A percentile compares a stretch with the other conserved stretches of the same genome.
These are phyloP conservation scores for Nyctanthes arbortristis DNA, from an alignment of 257 asterid genomes.

Conservation along the genomic window DNA sequence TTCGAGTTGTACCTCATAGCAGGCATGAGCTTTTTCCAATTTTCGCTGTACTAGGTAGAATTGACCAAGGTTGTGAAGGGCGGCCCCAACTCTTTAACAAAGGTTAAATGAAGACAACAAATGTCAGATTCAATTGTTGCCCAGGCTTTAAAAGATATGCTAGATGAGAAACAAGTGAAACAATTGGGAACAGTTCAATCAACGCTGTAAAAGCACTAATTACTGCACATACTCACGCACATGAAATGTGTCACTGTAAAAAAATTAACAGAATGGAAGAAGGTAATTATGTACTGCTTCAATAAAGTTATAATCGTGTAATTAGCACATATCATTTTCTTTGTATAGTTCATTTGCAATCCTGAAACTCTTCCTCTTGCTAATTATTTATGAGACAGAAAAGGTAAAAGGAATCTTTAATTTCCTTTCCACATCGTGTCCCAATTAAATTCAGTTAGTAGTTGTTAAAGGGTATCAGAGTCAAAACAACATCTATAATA, in stretches of 20 bases:
- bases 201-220: background rate
- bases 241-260: background rate
- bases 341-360: background rate
- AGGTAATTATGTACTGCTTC: background rate
- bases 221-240: background rate
- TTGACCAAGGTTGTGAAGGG: constrained; percentile 93
- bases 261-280: background rate
- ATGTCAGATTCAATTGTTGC: constrained; percentile 6
- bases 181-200: constrained; percentile 3
- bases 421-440: background rate
- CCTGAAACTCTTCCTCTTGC: no score
- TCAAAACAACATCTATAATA: background rate
- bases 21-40: constrained; percentile 65
- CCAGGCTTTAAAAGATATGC: constrained; percentile 23
- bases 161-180: constrained; percentile 9
- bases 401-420: no score
- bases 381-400: no score
- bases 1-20: constrained; percentile 73
- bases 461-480: background rate
- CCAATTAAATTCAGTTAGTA: background rate
- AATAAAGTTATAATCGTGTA: background rate
- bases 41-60: constrained; percentile 67
- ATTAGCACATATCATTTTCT: background rate
- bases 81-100: constrained; percentile 84
- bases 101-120: background rate